phyloP scores from a whole-genome alignment of 106 monocot species.

The Phalaenopsis aphrodite region DNA sequence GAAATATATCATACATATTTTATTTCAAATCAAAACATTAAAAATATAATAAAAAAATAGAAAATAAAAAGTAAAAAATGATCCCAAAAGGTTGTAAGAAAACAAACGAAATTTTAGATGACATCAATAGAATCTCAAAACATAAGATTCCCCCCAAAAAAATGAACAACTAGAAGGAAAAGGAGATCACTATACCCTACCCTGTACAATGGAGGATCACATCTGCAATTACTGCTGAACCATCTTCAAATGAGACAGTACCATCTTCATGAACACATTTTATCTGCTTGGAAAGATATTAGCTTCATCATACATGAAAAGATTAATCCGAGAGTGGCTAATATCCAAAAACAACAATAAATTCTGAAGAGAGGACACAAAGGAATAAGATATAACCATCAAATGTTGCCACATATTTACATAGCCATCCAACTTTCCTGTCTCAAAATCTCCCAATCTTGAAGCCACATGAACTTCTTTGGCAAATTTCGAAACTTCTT shows the following conservation, averaged over 20 bases:
- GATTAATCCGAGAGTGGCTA: no score
- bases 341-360: no score
- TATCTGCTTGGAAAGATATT: constrained; percentile 18
- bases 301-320: neutral
- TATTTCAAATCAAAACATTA: no score
- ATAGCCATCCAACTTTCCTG: constrained; percentile 21
- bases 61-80: no score
- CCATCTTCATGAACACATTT: constrained; percentile 28
- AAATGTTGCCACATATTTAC: constrained; percentile 32
- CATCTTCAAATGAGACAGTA: constrained; percentile 27
- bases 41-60: no score
- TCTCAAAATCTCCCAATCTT: constrained; percentile 12
- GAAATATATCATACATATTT: no score
- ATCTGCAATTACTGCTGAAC: constrained; percentile 22
- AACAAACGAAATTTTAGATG: no score
- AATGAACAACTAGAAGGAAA: neutral
- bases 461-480: constrained; percentile 44
- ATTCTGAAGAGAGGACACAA: no score
- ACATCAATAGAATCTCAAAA: neutral
- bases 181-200: neutral
- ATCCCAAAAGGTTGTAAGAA: no score
- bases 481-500: constrained; percentile 33
- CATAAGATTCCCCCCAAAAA: no score
- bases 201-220: constrained; percentile 42
- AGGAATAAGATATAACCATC: constrained; percentile 14